Conservation (phyloP, 2,329 filamentous ascomycete genomes). For the Calonectria naviculata region DNA sequence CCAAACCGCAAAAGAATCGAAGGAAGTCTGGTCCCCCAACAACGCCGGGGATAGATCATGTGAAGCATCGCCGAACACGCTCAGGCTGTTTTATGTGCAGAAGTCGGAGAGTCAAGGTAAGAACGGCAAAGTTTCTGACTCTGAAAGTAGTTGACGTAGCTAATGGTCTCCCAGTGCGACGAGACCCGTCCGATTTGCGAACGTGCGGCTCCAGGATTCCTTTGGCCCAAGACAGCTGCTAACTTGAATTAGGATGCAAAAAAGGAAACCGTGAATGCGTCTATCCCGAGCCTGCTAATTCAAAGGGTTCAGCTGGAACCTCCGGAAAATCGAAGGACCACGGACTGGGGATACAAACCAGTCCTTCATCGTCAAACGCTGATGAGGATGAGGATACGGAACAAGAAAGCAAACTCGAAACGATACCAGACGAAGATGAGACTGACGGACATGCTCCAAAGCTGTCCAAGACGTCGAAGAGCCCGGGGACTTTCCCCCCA, state of each 20-base stretch:
- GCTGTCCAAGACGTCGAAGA: slow-evolving; percentile 24
- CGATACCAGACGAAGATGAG: slow-evolving; percentile 68
- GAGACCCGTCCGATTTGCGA: slow-evolving; percentile 90
- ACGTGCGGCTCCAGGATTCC: slow-evolving; percentile 56
- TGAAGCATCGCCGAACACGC: slow-evolving; percentile 92
- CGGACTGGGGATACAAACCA: slow-evolving; percentile 51
- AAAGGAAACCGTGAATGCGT: slow-evolving; percentile 93
- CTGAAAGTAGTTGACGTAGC: slow-evolving; percentile 6
- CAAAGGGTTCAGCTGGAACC: slow-evolving; percentile 48
- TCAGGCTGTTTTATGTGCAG: slow-evolving; percentile 96
- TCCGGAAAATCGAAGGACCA: slow-evolving; percentile 51
- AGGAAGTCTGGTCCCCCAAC: slow-evolving; percentile 58
- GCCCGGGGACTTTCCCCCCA: not conserved
- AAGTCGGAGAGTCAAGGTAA: slow-evolving; percentile 84
- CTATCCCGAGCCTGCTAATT: slow-evolving; percentile 78
- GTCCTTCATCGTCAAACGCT: slow-evolving; percentile 66
- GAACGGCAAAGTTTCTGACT: slow-evolving; percentile 11
- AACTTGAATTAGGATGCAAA: slow-evolving; percentile 74
- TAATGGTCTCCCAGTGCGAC: slow-evolving; percentile 76
- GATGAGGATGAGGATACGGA: slow-evolving; percentile 61
- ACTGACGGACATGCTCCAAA: slow-evolving; percentile 44
- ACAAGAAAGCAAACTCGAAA: slow-evolving; percentile 56
- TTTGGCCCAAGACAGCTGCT: slow-evolving; percentile 12
- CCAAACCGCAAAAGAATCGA: slow-evolving; percentile 61
- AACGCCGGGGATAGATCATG: slow-evolving; percentile 68